These are phyloP conservation scores for Colletotrichum simmondsii DNA, from an alignment of 2,329 filamentous ascomycete genomes.

Conservation along the genomic window DNA sequence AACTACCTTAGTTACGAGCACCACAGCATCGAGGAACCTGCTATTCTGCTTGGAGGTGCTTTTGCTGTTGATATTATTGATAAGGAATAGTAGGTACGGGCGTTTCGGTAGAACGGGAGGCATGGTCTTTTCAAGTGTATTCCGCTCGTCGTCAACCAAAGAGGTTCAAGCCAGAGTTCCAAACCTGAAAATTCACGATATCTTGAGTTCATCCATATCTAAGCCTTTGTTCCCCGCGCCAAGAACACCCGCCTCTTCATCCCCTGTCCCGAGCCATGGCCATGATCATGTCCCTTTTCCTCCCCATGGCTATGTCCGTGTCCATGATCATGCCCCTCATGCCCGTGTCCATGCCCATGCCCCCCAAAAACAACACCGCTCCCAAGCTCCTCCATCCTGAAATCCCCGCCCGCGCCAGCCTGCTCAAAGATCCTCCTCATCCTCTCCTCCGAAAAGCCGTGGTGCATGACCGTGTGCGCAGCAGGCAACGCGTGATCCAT, in stretches of 20 bases:
- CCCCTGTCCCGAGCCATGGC: slow-evolving; percentile 44
- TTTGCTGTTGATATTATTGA: slow-evolving; percentile 64
- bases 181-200: not conserved
- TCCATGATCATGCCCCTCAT: slow-evolving; percentile 40
- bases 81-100: slow-evolving; percentile 36
- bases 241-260: slow-evolving; percentile 53
- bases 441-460: slow-evolving; percentile 72
- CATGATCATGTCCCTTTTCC: slow-evolving; percentile 27
- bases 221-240: slow-evolving; percentile 38
- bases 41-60: slow-evolving; percentile 80
- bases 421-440: slow-evolving; percentile 70
- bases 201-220: not conserved
- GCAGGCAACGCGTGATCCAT: slow-evolving; percentile 36
- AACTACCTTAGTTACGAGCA: slow-evolving; percentile 76
- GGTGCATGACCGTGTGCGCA: slow-evolving; percentile 67
- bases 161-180: too few species aligned
- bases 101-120: not conserved
- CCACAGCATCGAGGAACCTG: slow-evolving; percentile 80
- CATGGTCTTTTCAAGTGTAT: not conserved
- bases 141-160: not conserved
- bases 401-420: slow-evolving; percentile 69
- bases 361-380: slow-evolving; percentile 57
- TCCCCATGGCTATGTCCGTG: slow-evolving; percentile 36
- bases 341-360: slow-evolving; percentile 32
- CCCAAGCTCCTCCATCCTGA: slow-evolving; percentile 66